Conservation (phyloP, 2,329 filamentous ascomycete species). For the Waltergamsia citrina region DNA sequence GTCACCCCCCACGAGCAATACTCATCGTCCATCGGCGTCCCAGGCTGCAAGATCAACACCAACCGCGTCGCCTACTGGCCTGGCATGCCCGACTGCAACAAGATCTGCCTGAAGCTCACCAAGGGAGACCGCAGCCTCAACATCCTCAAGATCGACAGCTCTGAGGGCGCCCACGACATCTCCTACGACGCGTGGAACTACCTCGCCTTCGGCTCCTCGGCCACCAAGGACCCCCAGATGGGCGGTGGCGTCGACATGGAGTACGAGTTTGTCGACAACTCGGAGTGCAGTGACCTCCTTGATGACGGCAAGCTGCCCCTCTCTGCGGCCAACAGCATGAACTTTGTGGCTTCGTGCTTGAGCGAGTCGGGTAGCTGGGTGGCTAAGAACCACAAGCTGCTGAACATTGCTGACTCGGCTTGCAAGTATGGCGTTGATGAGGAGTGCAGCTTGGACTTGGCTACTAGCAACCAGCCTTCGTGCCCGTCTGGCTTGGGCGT, state of each 20-base stretch:
- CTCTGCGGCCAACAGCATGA: constrained; percentile 47
- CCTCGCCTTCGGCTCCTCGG: constrained; percentile 39
- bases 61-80: constrained; percentile 56
- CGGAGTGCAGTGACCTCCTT: constrained; percentile 40
- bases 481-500: constrained; percentile 36
- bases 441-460: constrained; percentile 36
- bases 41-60: constrained; percentile 51
- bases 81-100: constrained; percentile 37
- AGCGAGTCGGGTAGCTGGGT: constrained; percentile 36
- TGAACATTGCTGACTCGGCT: constrained; percentile 41
- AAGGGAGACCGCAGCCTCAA: constrained; percentile 38
- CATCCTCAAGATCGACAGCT: constrained; percentile 49
- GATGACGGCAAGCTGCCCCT: constrained; percentile 44
- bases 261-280: constrained; percentile 36
- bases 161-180: constrained; percentile 47
- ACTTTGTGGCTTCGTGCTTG: constrained; percentile 39
- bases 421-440: constrained; percentile 43
- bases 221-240: constrained; percentile 29
- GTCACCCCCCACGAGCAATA: constrained; percentile 47
- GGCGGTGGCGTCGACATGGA: constrained; percentile 43
- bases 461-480: constrained; percentile 37
- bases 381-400: constrained; percentile 39
- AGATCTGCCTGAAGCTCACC: constrained; percentile 46
- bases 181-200: constrained; percentile 54
- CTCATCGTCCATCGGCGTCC: constrained; percentile 46